These are phyloP conservation scores for Ophidiomyces ophidiicola DNA, from an alignment of 2,329 filamentous ascomycete genomes.

Conservation along the genomic window DNA sequence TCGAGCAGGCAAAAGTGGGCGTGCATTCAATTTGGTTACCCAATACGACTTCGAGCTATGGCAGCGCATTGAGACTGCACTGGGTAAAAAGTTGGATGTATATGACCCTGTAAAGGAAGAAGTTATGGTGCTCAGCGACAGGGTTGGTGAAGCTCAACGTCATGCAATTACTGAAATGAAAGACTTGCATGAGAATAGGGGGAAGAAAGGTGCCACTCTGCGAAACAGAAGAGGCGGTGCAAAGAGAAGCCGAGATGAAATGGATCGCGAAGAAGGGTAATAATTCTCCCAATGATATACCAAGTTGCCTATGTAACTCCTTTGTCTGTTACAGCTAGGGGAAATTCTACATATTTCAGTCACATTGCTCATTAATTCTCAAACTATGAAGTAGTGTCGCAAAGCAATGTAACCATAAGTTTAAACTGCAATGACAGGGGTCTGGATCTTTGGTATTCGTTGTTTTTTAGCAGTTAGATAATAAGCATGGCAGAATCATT, in stretches of 20 bases:
- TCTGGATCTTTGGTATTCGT: too few species aligned
- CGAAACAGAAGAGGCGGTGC: constrained; percentile 43
- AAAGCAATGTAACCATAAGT: too few species aligned
- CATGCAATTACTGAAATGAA: constrained; percentile 72
- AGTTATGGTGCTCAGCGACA: constrained; percentile 64
- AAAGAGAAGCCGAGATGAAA: constrained; percentile 48
- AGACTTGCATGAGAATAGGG: constrained; percentile 56
- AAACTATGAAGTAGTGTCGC: too few species aligned
- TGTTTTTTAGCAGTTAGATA: too few species aligned
- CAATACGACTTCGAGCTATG: constrained; percentile 80
- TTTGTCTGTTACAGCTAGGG: too few species aligned
- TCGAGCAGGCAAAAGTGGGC: constrained; percentile 70
- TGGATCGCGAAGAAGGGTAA: constrained; percentile 65
- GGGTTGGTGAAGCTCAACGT: constrained; percentile 72
- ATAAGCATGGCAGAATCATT: too few species aligned
- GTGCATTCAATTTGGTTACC: constrained; percentile 68
- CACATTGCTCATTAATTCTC: too few species aligned
- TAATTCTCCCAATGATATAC: too few species aligned
- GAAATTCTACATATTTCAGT: too few species aligned
- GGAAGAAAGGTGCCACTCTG: constrained; percentile 35
- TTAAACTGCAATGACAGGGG: too few species aligned
- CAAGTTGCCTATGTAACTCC: too few species aligned
- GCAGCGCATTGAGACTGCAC: constrained; percentile 65
- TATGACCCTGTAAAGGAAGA: constrained; percentile 64
- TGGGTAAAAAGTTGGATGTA: constrained; percentile 63